phyloP scores from a whole-genome alignment of 345 rosid genomes.

The Arabidopsis thaliana region TAIR10.1 NC_003075.7:10338001-10338500 shows the following conservation, averaged over 20 bases:
- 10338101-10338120: conserved; percentile 71
- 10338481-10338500: conserved; percentile 51
- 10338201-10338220: conserved; percentile 64
- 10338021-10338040: conserved; percentile 36
- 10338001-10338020: conserved; percentile 33
- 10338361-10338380: conserved; percentile 66
- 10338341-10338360: conserved; percentile 95
- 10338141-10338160: conserved; percentile 56
- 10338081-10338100: conserved; percentile 56
- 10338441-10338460: conserved; percentile 87
- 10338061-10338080: conserved; percentile 54
- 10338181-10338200: conserved; percentile 65
- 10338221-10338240: conserved; percentile 64
- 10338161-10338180: conserved; percentile 64
- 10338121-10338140: conserved; percentile 57
- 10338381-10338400: conserved; percentile 72
- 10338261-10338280: conserved; percentile 36
- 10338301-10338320: conserved; percentile 76
- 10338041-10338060: conserved; percentile 51
- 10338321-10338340: conserved; percentile 78
- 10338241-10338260: conserved; percentile 41
- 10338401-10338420: conserved; percentile 85
- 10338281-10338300: conserved; percentile 57
- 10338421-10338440: conserved; percentile 70
- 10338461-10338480: conserved; percentile 77